Percentiles rank a stretch among this genome's conserved stretches.
These are phyloP conservation scores for Boletus insuetus DNA, from an alignment of 768 basidiomycete genomes.

Conservation along the genomic window DNA sequence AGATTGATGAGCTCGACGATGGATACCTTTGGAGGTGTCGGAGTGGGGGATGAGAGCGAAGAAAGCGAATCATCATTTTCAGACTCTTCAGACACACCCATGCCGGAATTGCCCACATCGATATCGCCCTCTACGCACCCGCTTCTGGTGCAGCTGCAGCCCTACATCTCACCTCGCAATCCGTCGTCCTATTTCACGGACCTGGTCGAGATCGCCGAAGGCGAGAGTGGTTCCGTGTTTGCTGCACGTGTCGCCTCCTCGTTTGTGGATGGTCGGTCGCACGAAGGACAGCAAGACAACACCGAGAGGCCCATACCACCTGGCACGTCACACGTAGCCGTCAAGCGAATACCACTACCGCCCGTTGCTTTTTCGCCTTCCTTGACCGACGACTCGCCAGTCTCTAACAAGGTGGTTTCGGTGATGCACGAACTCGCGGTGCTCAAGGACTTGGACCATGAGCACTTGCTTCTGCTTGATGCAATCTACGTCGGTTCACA, in stretches of 20 bases:
- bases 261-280: conserved; percentile 4
- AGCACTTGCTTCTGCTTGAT: conserved; percentile 66
- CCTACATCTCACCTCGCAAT: conserved; percentile 65
- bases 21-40: conserved; percentile 39
- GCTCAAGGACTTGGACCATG: conserved; percentile 55
- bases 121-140: conserved; percentile 15
- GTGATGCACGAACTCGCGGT: conserved; percentile 59
- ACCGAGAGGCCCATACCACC: conserved; percentile 25
- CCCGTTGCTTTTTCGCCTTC: conserved; percentile 30
- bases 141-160: conserved; percentile 44
- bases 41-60: conserved; percentile 10
- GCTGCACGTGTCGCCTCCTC: conserved; percentile 35
- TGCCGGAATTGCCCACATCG: not conserved
- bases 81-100: not conserved
- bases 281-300: not conserved
- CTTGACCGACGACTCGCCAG: conserved; percentile 26
- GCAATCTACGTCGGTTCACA: conserved; percentile 62
- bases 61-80: not conserved
- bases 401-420: conserved; percentile 62
- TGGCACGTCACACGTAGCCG: conserved; percentile 55
- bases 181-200: conserved; percentile 64
- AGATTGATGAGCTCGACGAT: conserved; percentile 30
- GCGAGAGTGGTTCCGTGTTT: conserved; percentile 75
- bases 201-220: conserved; percentile 77
- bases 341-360: conserved; percentile 68